Conservation (phyloP, 345 rosid species). For the Citrus hindsii region DNA sequence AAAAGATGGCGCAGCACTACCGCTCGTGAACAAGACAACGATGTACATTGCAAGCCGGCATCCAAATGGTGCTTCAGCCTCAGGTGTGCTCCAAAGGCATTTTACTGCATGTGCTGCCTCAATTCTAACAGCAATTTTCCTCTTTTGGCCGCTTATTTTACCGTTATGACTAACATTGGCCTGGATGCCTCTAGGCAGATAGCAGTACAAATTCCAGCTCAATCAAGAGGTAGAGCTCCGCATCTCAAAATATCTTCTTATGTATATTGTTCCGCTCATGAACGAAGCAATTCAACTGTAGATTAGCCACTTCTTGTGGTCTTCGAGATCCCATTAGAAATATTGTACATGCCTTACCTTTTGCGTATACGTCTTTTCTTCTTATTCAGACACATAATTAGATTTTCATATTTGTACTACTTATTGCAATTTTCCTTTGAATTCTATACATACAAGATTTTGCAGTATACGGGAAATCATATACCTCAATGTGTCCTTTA, state of each 20-base stretch:
- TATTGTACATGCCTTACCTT: not conserved
- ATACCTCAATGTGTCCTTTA: not conserved
- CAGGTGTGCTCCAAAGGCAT: slow-evolving; percentile 34
- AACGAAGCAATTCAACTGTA: not conserved
- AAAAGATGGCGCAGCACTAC: slow-evolving; percentile 69
- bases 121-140: slow-evolving; percentile 20
- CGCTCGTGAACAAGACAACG: slow-evolving; percentile 76
- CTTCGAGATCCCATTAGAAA: not conserved
- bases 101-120: slow-evolving; percentile 20
- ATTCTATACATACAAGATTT: not conserved
- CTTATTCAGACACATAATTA: not conserved
- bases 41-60: slow-evolving; percentile 47
- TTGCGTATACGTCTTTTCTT: not conserved
- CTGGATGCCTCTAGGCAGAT: slow-evolving; percentile 35
- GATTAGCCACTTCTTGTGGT: not conserved
- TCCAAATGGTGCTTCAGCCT: slow-evolving; percentile 25
- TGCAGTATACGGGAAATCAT: not conserved
- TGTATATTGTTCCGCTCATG: slow-evolving; percentile 24
- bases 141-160: slow-evolving; percentile 17
- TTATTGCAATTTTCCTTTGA: too few relatives aligned
- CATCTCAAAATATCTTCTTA: slow-evolving; percentile 1
- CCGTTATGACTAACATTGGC: slow-evolving; percentile 31
- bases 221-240: not conserved
- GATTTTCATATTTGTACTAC: not conserved
- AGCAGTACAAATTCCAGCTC: slow-evolving; percentile 9